Evolutionary conservation across 768 basidiomycete genomes (phyloP).

Genomic region (Russula sp.): DNA sequence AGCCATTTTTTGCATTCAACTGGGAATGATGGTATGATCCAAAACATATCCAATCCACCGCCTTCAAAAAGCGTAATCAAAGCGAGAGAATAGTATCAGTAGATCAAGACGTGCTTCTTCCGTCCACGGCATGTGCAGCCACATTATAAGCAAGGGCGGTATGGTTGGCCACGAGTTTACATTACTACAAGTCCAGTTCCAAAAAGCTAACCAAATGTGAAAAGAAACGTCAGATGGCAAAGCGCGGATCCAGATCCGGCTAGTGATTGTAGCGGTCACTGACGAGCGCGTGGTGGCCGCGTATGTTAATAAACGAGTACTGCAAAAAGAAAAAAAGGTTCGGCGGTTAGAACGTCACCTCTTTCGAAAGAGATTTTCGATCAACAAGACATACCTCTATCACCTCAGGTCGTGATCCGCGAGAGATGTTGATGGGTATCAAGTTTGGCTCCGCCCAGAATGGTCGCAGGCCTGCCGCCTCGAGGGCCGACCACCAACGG

Average conservation of each 20-base stretch:
- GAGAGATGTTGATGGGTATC: conserved; percentile 38
- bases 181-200: too few relatives aligned
- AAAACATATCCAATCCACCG: too few relatives aligned
- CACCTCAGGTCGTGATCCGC: conserved; percentile 34
- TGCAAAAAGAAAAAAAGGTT: conserved; percentile 19
- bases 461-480: conserved; percentile 29
- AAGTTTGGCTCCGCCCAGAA: conserved; percentile 61
- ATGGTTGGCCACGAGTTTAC: too few relatives aligned
- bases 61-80: too few relatives aligned
- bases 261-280: neutral
- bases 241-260: neutral
- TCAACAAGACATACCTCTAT: conserved; percentile 32
- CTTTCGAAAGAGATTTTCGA: neutral
- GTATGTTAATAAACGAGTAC: conserved; percentile 33
- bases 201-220: too few relatives aligned
- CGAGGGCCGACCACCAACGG: conserved; percentile 63
- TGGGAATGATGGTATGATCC: too few relatives aligned
- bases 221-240: too few relatives aligned
- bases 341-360: neutral
- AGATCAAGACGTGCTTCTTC: too few relatives aligned
- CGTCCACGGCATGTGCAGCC: too few relatives aligned
- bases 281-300: conserved; percentile 1
- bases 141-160: too few relatives aligned
- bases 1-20: too few relatives aligned
- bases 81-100: too few relatives aligned